Evolutionary conservation across 169 alveolate species (phyloP), one percentile per base, ranked within the genome.

Genomic region (Theileria luwenshuni): DNA sequence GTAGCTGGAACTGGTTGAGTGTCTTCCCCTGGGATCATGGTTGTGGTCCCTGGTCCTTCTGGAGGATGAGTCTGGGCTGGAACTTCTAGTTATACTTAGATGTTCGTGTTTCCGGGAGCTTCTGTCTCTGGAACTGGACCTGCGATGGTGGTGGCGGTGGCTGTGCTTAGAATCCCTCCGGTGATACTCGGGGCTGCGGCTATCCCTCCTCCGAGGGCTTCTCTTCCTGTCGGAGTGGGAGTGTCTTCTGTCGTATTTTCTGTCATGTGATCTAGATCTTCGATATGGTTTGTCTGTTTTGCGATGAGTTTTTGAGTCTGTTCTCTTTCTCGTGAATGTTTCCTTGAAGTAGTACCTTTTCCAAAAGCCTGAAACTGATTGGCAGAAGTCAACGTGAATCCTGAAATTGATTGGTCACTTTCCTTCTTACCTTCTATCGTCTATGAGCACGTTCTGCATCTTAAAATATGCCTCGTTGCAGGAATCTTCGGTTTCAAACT

Each of bases 361-460:
- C 94, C 95, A 91, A 30, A 75, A 59, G 33, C 86, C 90, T 17
- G 96, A 71, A 13, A 92, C 94, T 5, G 95, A 91, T 51, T 93
- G 96, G 54, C 95, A 93, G 75, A 93, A 93, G 52, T 93, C 97
- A n/a, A 93, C 95, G 59, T 90, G 95, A 48, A 92, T 91, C 61
- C 96, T 87, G 35, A 17, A 35, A 35, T 47, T 15, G n/a, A 10
- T 25, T 7, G 23, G n/a, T n/a, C n/a, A 38, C 15, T 2, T 35
- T 30, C 27, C 15, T 60, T 45, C 27, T 19, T 35, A 86, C 92
- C 88, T 70, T 72, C 98, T 85, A 76, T 96, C 99, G 83, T 98
- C 99, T 43, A 97, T 93, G 17, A 96, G 84, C 1, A 95, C 99
- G 51, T 96, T 94, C 51, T 98, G 97, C 99, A 97, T 98, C 83